Base-by-base conservation (phyloP, 2,329 filamentous ascomycete species). In the Arthrobotrys pseudoclavata region DNA sequence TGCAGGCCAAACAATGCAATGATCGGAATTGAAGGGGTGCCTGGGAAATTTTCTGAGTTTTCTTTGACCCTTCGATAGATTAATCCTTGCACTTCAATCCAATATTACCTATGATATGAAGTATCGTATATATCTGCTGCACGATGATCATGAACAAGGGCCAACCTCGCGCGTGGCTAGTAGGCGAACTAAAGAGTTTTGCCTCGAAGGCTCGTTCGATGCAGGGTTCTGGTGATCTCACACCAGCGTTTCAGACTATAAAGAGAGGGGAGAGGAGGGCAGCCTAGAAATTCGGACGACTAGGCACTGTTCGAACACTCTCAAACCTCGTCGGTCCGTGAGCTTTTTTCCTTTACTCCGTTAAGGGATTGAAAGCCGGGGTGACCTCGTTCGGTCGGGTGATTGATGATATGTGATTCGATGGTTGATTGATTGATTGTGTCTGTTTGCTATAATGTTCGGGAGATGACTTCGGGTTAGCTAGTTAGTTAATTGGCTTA, bases 231-330 rank as follows among this genome's bases (percentile, higher is more conserved):
- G 67, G 26, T 67, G 74, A 77, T 77, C 74, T 71, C 67, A 70
- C 72, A 76, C 74, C 67, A 71, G 53, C 57, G 74, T 77, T 77
- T 77, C 74, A 77, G 67, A 71, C 69, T 29, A 47, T n/a, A 50
- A 24, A 22, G 47, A 50, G 47, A 24, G 15, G 47, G 22, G 47
- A 5, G 40, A 45, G 18, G 57, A 68, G 40, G 67, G 74, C 62
- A 76, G 67, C 74, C 67, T 71, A 77, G 42, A 61, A 61, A 55
- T 26, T 22, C 37, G 20, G 55, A 57, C 20, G 20, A 52, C 45
- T 60, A 20, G 55, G 26, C 37, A 63, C 24, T 26, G 24, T 50
- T 67, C 50, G 62, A 67, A 50, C 66, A 63, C 52, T 64, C 45
- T 60, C 52, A 63, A 63, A 62, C 63, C 69, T 60, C 55, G 61